These are phyloP conservation scores for Talaromyces thailandensis DNA, from an alignment of 495 filamentous ascomycete species.

Conservation along the genomic window DNA sequence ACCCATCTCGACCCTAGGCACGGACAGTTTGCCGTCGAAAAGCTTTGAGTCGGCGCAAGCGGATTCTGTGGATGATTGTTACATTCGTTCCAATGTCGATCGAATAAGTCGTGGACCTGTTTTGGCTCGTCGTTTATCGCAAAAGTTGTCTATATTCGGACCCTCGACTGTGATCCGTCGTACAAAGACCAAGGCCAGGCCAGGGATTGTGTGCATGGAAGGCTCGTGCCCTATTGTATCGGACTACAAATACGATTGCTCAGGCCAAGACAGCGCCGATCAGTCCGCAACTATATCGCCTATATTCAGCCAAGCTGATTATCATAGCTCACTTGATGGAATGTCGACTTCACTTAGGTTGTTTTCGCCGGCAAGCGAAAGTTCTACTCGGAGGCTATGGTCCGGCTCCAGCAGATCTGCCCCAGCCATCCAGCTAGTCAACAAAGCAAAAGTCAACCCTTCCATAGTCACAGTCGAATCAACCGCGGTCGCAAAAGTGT, in stretches of 20 bases:
- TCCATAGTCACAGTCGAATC: constrained; percentile 71
- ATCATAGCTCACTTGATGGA: constrained; percentile 4
- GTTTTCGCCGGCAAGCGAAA: background rate
- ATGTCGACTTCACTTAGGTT: constrained; percentile 2
- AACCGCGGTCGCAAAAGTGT: constrained; percentile 73
- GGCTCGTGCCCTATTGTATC: constrained; percentile 8
- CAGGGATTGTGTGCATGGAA: constrained; percentile 25
- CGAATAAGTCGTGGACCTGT: constrained; percentile 14
- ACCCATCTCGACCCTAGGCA: background rate
- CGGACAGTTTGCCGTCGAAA: background rate
- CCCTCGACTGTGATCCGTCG: constrained; percentile 48
- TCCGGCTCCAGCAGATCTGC: background rate
- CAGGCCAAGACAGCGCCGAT: constrained; percentile 27
- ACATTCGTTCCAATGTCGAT: constrained; percentile 6
- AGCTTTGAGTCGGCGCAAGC: background rate
- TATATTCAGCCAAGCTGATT: constrained; percentile 6
- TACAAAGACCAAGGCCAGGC: constrained; percentile 31
- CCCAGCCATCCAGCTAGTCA: background rate
- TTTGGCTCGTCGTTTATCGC: constrained; percentile 35
- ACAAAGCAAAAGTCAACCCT: constrained; percentile 22
- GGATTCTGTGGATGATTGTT: background rate
- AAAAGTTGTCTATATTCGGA: constrained; percentile 41
- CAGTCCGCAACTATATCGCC: constrained; percentile 22
- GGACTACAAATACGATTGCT: constrained; percentile 18
- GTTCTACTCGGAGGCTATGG: background rate